phyloP scores from a whole-genome alignment of 2,329 filamentous ascomycete species.

The Fusarium sp. region DNA sequence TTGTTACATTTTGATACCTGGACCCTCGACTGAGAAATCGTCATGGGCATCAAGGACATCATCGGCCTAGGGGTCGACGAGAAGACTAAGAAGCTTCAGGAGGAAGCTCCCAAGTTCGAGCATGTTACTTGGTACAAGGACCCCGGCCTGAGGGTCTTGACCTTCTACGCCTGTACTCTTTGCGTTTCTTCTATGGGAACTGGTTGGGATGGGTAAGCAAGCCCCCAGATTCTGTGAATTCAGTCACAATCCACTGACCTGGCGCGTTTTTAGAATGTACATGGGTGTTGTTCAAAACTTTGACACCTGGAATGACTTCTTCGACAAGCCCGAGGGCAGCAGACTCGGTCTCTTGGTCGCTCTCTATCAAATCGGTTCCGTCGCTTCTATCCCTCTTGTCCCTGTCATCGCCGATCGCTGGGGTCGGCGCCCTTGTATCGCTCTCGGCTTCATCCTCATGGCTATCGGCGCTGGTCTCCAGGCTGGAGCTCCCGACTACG shows the following conservation, averaged over 20 bases:
- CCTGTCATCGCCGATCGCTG: constrained; percentile 56
- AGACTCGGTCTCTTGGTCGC: constrained; percentile 59
- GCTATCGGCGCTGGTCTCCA: constrained; percentile 38
- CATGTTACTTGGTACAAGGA: constrained; percentile 65
- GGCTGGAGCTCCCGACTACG: constrained; percentile 52
- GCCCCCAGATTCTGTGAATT: constrained; percentile 63
- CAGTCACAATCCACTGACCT: constrained; percentile 60
- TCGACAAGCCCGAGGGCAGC: constrained; percentile 47
- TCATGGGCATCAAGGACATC: constrained; percentile 23
- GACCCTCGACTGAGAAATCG: neutral
- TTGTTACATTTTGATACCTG: neutral
- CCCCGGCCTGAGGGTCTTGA: constrained; percentile 65
- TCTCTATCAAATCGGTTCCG: constrained; percentile 62
- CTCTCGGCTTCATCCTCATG: constrained; percentile 56
- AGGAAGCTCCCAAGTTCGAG: constrained; percentile 61
- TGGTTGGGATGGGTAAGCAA: constrained; percentile 39
- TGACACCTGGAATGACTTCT: constrained; percentile 61
- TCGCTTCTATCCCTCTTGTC: constrained; percentile 56
- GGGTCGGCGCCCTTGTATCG: constrained; percentile 55
- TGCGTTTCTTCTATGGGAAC: constrained; percentile 28
- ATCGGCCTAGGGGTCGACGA: constrained; percentile 20
- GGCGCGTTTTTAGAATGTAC: constrained; percentile 64
- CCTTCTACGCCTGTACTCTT: constrained; percentile 43
- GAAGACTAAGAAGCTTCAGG: constrained; percentile 40
- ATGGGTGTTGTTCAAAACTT: constrained; percentile 58